These are phyloP conservation scores for Phytophthora europaea DNA, from an alignment of 352 stramenopile species.

Conservation along the genomic window DNA sequence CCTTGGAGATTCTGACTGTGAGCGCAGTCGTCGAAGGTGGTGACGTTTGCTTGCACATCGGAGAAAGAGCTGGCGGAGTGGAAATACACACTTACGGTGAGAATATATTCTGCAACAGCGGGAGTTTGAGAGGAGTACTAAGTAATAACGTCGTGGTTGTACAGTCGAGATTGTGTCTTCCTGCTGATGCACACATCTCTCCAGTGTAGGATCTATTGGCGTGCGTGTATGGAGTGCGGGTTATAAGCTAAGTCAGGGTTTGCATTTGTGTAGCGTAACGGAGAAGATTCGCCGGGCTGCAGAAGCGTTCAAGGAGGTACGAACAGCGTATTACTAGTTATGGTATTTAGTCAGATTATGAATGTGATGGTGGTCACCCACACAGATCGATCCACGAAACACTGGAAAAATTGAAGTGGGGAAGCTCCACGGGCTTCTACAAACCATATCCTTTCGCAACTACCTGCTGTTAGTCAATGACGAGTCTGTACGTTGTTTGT, in stretches of 20 bases:
- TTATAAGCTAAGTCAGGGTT: background rate
- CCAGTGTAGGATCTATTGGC: slow-evolving; percentile 25
- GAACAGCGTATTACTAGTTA: background rate
- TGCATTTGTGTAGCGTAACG: slow-evolving; percentile 32
- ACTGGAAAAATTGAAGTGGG: slow-evolving; percentile 52
- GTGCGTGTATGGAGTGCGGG: background rate
- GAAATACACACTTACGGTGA: slow-evolving; percentile 63
- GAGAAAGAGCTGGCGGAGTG: slow-evolving; percentile 72
- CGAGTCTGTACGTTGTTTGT: background rate
- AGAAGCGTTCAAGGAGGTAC: slow-evolving; percentile 61
- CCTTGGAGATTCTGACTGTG: background rate
- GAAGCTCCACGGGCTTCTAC: slow-evolving; percentile 60
- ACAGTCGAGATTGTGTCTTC: slow-evolving; percentile 35
- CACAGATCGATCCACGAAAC: slow-evolving; percentile 54
- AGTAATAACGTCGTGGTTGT: background rate
- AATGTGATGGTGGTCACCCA: background rate
- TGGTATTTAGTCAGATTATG: background rate
- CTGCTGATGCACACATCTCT: slow-evolving; percentile 25
- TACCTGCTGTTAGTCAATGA: background rate
- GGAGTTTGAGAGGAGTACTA: background rate
- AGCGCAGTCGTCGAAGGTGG: slow-evolving; percentile 51
- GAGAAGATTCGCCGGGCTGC: slow-evolving; percentile 68
- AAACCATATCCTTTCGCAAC: slow-evolving; percentile 64
- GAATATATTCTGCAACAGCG: background rate
- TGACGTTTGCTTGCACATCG: slow-evolving; percentile 70